Percentiles rank a stretch among this genome's conserved stretches.
phyloP scores from a whole-genome alignment of 345 rosid species.

The Ricinus communis region DNA sequence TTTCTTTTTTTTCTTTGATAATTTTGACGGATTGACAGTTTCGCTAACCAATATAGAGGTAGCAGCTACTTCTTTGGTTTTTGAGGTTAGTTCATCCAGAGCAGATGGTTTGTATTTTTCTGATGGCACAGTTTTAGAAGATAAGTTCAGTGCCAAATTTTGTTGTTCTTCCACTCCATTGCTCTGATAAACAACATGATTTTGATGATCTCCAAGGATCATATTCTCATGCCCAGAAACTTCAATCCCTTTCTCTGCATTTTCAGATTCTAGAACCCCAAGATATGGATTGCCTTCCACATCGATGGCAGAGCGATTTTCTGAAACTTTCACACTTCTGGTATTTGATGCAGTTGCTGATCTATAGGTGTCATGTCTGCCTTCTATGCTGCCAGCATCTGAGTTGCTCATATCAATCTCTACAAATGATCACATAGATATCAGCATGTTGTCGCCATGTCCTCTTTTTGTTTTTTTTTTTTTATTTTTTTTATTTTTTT shows the following conservation, averaged over 20 bases:
- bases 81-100: conserved; percentile 9
- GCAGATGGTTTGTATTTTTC: not conserved
- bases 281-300: conserved; percentile 8
- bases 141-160: conserved; percentile 8
- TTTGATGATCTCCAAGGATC: conserved; percentile 4
- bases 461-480: not conserved
- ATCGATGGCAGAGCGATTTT: conserved; percentile 11
- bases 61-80: conserved; percentile 4
- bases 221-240: not conserved
- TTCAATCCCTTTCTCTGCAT: not conserved
- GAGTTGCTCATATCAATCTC: conserved; percentile 14
- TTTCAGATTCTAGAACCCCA: conserved; percentile 3
- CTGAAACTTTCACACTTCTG: conserved; percentile 3
- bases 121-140: not conserved
- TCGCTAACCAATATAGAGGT: conserved; percentile 2
- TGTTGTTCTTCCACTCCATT: conserved; percentile 6
- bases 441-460: conserved; percentile 15
- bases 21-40: conserved; percentile 22
- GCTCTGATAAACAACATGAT: conserved; percentile 11
- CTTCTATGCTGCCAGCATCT: conserved; percentile 20
- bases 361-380: conserved; percentile 13
- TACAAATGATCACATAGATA: conserved; percentile 19
- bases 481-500: no score
- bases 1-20: conserved; percentile 48
- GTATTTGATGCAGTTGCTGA: conserved; percentile 8